These are phyloP conservation scores for Coemansia sp. DNA, from an alignment of 192 early-diverging fungal species.

Conservation along the genomic window DNA sequence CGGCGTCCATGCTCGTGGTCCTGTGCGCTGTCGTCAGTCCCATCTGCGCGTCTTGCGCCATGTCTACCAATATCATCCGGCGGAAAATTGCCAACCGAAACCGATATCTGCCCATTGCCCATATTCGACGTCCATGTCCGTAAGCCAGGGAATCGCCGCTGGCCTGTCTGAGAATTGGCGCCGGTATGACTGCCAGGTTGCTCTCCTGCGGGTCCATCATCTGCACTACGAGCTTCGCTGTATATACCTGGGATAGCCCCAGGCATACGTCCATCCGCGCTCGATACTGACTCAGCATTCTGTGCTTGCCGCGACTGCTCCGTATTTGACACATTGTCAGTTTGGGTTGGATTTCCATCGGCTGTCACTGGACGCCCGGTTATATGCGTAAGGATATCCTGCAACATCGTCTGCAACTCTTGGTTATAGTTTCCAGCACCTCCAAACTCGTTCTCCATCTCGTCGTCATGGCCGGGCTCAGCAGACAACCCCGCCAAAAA, in stretches of 20 bases:
- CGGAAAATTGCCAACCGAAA: constrained; percentile 36
- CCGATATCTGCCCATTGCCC: constrained; percentile 30
- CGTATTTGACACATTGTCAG: neutral
- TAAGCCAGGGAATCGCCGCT: constrained; percentile 21
- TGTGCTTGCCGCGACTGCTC: constrained; percentile 3
- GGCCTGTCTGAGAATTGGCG: neutral
- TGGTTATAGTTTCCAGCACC: constrained; percentile 57
- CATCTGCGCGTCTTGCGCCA: neutral
- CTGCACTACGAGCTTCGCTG: neutral
- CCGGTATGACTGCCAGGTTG: neutral
- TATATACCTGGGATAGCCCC: constrained; percentile 15
- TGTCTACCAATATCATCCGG: constrained; percentile 1
- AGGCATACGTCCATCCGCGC: neutral
- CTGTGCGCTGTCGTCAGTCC: neutral
- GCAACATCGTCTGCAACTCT: constrained; percentile 42
- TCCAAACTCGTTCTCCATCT: constrained; percentile 57
- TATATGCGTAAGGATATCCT: constrained; percentile 41
- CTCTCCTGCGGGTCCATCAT: neutral
- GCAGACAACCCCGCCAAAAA: constrained; percentile 23
- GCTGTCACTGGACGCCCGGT: constrained; percentile 24
- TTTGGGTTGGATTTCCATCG: neutral
- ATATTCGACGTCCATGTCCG: constrained; percentile 49
- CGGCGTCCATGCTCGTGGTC: constrained; percentile 21
- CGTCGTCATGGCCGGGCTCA: constrained; percentile 35
- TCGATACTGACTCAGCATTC: constrained; percentile 2